phyloP scores from a whole-genome alignment of 306 rosid species.

The Sesbania bispinosa region DNA sequence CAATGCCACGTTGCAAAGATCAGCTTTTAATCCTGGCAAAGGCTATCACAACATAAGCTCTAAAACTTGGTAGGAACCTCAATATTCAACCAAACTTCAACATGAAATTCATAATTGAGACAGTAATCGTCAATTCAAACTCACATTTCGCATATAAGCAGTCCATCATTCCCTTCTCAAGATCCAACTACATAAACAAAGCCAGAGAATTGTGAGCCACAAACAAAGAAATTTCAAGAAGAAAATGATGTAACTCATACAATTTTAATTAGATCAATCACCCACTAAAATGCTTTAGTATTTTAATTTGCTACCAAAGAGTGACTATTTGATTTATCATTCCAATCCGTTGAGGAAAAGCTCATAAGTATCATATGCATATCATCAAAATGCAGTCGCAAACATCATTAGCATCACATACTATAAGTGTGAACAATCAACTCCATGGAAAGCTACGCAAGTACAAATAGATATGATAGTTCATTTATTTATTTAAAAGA shows the following conservation, averaged over 20 bases:
- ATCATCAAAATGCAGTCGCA: background rate
- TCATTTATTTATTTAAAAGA: background rate
- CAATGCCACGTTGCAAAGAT: background rate
- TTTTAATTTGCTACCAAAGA: too few species aligned
- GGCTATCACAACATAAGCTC: background rate
- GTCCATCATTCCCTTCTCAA: slow-evolving; percentile 96
- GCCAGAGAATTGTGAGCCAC: slow-evolving; percentile 10
- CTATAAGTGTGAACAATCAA: background rate
- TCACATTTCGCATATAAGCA: slow-evolving; percentile 95
- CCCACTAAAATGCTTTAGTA: too few species aligned
- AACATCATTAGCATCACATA: background rate
- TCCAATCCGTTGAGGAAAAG: too few species aligned
- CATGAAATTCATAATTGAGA: background rate
- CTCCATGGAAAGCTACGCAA: background rate
- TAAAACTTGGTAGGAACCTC: background rate
- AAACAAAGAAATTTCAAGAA: too few species aligned
- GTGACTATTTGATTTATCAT: too few species aligned
- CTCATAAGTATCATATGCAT: too few species aligned
- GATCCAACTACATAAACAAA: slow-evolving; percentile 60
- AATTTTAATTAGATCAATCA: too few species aligned
- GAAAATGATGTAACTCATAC: too few species aligned
- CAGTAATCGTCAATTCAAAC: slow-evolving; percentile 24
- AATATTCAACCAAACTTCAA: background rate
- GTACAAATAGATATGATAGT: background rate
- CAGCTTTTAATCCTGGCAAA: too few species aligned